Percentiles rank a stretch among this genome's conserved stretches.
These are phyloP conservation scores for Xerophyta viscosa DNA, from an alignment of 106 monocot species.

Conservation along the genomic window DNA sequence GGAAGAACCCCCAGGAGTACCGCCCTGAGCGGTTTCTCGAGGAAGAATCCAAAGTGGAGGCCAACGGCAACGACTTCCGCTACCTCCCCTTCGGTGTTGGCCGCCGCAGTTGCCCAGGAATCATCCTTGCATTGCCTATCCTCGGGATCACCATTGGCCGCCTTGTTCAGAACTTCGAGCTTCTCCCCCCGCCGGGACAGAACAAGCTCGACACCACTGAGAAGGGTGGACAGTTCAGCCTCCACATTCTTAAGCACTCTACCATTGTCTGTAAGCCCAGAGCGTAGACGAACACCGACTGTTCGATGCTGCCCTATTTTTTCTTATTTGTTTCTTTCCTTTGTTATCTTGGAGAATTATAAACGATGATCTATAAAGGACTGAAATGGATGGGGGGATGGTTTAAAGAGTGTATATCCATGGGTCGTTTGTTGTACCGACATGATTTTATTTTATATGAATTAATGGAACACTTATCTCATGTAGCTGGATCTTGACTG, in stretches of 20 bases:
- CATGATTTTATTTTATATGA: too few species aligned
- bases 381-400: too few species aligned
- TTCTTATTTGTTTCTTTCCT: too few species aligned
- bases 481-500: too few species aligned
- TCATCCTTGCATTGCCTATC: constrained; percentile 77
- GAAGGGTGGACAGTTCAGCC: constrained; percentile 82
- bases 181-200: constrained; percentile 58
- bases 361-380: too few species aligned
- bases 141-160: constrained; percentile 62
- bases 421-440: too few species aligned
- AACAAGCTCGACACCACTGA: constrained; percentile 61
- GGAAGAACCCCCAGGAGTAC: constrained; percentile 73
- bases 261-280: constrained; percentile 70
- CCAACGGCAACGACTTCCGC: constrained; percentile 65
- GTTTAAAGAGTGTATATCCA: too few species aligned
- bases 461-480: too few species aligned
- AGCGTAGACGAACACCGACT: too few species aligned
- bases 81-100: constrained; percentile 69
- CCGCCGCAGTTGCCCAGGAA: constrained; percentile 63
- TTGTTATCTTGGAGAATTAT: too few species aligned
- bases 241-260: constrained; percentile 66
- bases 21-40: constrained; percentile 72
- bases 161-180: constrained; percentile 71
- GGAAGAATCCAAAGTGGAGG: constrained; percentile 58
- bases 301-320: constrained; percentile 4